Evolutionary conservation across 495 filamentous ascomycete genomes (phyloP), one percentile per base, ranked within the genome.

Genomic region (Penicillium odoratum): DNA sequence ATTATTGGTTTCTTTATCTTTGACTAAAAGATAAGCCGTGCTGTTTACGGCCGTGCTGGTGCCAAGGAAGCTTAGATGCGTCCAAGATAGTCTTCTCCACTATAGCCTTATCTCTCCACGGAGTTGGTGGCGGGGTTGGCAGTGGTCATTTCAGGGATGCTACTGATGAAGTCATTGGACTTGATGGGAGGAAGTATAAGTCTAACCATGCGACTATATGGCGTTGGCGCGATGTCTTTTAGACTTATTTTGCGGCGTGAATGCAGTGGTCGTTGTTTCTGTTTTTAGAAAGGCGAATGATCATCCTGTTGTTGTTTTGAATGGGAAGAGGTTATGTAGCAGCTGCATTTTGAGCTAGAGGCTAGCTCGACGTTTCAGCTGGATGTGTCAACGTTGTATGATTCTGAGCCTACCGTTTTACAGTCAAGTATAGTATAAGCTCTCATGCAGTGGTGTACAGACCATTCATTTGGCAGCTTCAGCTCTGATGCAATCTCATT

Each of bases 171-270:
- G 75, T 77, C 1, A 46, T 70, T 11, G 78, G 78, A 8, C 53
- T 50, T 40, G 70, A 80, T 58, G 73, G 71, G 5, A 59, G 61
- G 36, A 66, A 43, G 10, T 65, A 74, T 54, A 70, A 57, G 7
- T 70, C 69, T 16, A 82, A 77, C 57, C 74, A 77, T 21, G 78
- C 78, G 0, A 78, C 78, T 2, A 76, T 80, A 51, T 82, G 78
- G 78, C 65, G 79, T 15, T 82, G 77, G 79, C 53, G 77, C 13
- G 66, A 73, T 53, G 76, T 75, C 0, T 79, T 72, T 55, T 76
- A 81, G 60, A 75, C 74, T 52, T 78, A 82, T 56, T 78, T 82
- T 44, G 78, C 77, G 0, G 78, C 78, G 8, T 65, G 79, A 3
- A 79, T 82, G 47, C 71, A 78, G 62, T 82, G 78, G 79, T 73